These are phyloP conservation scores for Excoecaria agallocha DNA, from an alignment of 345 rosid species.

Conservation along the genomic window DNA sequence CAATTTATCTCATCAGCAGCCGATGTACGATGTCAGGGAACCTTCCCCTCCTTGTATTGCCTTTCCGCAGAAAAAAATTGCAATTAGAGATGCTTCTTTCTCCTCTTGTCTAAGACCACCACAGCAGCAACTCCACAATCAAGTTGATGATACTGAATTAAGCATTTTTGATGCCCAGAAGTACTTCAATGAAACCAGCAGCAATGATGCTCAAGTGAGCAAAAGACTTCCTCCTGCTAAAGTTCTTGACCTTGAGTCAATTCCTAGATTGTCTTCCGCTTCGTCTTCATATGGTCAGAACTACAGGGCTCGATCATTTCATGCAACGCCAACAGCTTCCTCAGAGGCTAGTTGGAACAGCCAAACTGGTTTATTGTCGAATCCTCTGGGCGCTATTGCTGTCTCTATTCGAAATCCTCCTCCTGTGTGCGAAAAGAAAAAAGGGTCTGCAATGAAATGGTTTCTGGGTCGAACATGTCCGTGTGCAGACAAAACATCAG, in stretches of 20 bases:
- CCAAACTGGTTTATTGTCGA: constrained; percentile 63
- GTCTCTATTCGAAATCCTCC: constrained; percentile 38
- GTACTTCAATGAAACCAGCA: constrained; percentile 51
- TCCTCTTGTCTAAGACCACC: constrained; percentile 22
- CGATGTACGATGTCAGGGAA: constrained; percentile 3
- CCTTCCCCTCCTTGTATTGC: constrained; percentile 14
- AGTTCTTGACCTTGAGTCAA: constrained; percentile 21
- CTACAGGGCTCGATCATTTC: constrained; percentile 44
- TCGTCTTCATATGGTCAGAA: constrained; percentile 46
- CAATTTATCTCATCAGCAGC: constrained; percentile 1
- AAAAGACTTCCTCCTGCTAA: constrained; percentile 38
- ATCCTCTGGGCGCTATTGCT: constrained; percentile 54
- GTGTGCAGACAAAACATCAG: constrained; percentile 56
- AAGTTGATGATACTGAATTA: constrained; percentile 51
- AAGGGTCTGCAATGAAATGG: constrained; percentile 38
- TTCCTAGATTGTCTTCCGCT: constrained; percentile 55
- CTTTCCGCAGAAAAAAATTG: constrained; percentile 4
- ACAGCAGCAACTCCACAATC: constrained; percentile 10
- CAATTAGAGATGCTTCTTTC: constrained; percentile 14
- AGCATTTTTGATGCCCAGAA: constrained; percentile 70
- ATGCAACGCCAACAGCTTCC: constrained; percentile 61
- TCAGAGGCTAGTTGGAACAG: constrained; percentile 96
- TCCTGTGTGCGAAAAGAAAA: constrained; percentile 19
- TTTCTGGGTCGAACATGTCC: constrained; percentile 63
- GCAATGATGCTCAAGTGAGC: constrained; percentile 27